Evolutionary conservation across 1,284 basidiomycete genomes (phyloP).

Genomic region (Melampsora occidentalis): DNA sequence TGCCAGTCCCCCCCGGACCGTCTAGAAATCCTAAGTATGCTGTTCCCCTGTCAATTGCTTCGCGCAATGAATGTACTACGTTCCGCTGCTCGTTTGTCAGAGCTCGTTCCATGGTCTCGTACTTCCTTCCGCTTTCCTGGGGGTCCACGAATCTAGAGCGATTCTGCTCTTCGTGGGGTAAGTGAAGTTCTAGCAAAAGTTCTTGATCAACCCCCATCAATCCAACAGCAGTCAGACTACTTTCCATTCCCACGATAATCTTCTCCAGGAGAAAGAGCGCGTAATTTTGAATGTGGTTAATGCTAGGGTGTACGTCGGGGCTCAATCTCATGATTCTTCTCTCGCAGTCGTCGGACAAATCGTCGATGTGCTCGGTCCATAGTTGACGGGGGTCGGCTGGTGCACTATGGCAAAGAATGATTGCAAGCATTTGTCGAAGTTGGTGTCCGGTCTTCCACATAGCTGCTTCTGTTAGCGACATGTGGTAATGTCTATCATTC

Average conservation of each 20-base stretch:
- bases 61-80: constrained; percentile 54
- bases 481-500: constrained; percentile 54
- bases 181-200: constrained; percentile 51
- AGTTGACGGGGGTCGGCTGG: constrained; percentile 54
- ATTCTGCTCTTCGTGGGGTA: too few relatives aligned
- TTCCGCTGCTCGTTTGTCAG: constrained; percentile 56
- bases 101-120: constrained; percentile 19
- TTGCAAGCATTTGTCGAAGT: constrained; percentile 57
- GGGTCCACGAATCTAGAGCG: too few relatives aligned
- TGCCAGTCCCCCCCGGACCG: constrained; percentile 59
- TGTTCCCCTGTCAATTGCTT: constrained; percentile 50
- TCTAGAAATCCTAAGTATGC: constrained; percentile 58
- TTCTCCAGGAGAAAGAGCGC: constrained; percentile 41
- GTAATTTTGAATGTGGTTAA: constrained; percentile 14
- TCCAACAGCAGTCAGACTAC: constrained; percentile 54
- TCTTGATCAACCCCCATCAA: constrained; percentile 57
- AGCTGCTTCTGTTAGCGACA: constrained; percentile 57
- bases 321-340: too few relatives aligned
- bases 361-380: constrained; percentile 54
- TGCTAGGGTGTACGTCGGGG: too few relatives aligned
- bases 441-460: constrained; percentile 56
- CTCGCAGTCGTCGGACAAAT: constrained; percentile 56
- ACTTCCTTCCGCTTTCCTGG: constrained; percentile 46
- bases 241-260: background rate
- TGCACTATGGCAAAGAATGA: constrained; percentile 54